Percentiles rank a stretch among this genome's conserved stretches.
phyloP scores from a whole-genome alignment of 2,329 filamentous ascomycete genomes.

The Diaporthe eres region DNA sequence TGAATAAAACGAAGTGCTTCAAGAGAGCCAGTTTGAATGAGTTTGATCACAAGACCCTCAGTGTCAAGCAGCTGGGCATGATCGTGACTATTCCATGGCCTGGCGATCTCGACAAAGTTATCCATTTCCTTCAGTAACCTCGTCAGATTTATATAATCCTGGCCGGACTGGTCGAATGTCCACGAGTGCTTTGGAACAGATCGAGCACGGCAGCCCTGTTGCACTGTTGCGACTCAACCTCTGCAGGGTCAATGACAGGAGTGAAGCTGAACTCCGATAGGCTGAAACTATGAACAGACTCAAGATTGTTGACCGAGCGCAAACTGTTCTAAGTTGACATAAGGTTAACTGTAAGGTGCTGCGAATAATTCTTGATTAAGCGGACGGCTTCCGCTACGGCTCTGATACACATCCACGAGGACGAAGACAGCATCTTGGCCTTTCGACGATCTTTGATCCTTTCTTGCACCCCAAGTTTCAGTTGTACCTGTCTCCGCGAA shows the following conservation, averaged over 20 bases:
- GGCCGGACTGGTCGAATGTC: neutral
- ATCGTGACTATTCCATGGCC: neutral
- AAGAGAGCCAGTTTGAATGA: neutral
- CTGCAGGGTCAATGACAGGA: neutral
- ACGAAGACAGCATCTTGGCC: neutral
- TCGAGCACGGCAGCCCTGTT: neutral
- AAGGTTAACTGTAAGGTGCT: neutral
- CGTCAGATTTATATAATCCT: neutral
- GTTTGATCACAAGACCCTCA: neutral
- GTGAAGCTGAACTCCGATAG: neutral
- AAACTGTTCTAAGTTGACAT: neutral
- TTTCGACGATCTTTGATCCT: neutral
- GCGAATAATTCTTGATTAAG: neutral
- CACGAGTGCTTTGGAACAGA: neutral
- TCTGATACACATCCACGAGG: neutral
- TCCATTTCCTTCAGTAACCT: neutral
- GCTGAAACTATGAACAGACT: neutral
- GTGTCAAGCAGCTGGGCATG: rapidly evolving
- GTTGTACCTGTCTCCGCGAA: neutral
- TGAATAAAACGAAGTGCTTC: no score
- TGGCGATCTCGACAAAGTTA: neutral
- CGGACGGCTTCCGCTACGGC: neutral
- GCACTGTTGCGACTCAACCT: neutral
- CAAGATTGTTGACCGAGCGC: neutral
- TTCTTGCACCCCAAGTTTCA: neutral